phyloP scores from a whole-genome alignment of 352 stramenopile species.

The Globisporangium recalcitrans region DNA sequence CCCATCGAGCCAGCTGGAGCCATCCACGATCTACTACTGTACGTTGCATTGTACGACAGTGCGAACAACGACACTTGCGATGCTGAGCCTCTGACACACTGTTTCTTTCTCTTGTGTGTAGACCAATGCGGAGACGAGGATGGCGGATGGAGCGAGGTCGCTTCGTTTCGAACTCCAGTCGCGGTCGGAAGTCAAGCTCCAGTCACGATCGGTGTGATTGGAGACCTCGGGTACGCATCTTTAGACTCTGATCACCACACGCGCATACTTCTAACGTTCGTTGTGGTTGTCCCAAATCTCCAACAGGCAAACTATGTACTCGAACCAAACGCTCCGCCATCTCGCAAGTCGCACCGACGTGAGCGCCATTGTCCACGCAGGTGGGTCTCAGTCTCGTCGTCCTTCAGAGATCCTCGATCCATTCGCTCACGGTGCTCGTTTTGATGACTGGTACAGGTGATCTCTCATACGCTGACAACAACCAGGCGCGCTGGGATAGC shows the following conservation, averaged over 20 bases:
- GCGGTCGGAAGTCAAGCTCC: constrained; percentile 41
- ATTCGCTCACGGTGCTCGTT: not conserved
- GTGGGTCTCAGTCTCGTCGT: constrained; percentile 12
- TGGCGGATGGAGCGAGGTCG: constrained; percentile 42
- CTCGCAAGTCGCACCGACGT: constrained; percentile 37
- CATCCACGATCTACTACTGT: constrained; percentile 73
- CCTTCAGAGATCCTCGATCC: not conserved
- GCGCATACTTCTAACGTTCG: not conserved
- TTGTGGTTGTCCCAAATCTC: not conserved
- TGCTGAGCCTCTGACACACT: not conserved
- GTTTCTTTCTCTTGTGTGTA: constrained; percentile 17
- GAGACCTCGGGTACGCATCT: constrained; percentile 73
- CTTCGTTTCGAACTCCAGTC: constrained; percentile 50
- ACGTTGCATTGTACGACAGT: constrained; percentile 13
- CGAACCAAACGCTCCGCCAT: constrained; percentile 78
- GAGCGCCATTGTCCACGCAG: constrained; percentile 65
- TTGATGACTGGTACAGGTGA: constrained; percentile 43
- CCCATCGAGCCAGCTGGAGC: constrained; percentile 33
- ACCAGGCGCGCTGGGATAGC: constrained; percentile 84
- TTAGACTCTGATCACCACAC: not conserved
- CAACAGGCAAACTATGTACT: constrained; percentile 83
- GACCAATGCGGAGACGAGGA: constrained; percentile 56
- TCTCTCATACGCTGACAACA: constrained; percentile 87
- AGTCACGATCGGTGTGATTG: constrained; percentile 82
- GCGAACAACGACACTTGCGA: not conserved